Conservation (phyloP, 2,329 filamentous ascomycete species). For the Trichophyton schoenleinii region DNA sequence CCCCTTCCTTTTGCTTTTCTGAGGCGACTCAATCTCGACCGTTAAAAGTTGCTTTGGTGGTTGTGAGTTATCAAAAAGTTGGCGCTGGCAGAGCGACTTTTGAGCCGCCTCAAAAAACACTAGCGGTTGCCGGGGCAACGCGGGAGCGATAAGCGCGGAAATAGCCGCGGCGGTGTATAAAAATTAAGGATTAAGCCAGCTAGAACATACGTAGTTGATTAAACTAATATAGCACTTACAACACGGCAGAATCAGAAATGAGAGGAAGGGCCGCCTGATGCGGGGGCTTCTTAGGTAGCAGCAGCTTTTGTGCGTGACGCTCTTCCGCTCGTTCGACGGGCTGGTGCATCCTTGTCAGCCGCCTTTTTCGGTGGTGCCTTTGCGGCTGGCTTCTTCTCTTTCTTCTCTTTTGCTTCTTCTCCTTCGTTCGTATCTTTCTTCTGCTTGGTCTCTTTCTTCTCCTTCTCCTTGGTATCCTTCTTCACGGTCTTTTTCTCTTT, state of each 20-base stretch:
- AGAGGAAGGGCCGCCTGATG: neutral
- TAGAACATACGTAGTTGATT: neutral
- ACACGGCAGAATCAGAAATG: neutral
- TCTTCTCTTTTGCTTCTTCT: conserved; percentile 12
- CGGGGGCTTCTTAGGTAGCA: neutral
- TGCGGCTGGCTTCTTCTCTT: conserved; percentile 14
- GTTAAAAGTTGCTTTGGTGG: neutral
- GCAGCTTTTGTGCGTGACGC: neutral
- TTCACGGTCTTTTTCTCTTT: neutral
- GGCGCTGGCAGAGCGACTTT: neutral
- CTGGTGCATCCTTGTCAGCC: conserved; percentile 1
- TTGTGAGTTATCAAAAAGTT: neutral
- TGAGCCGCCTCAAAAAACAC: neutral
- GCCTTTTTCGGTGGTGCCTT: conserved; percentile 4
- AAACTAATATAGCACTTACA: neutral
- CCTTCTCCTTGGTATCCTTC: neutral
- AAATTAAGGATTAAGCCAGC: neutral
- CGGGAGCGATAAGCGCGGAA: neutral
- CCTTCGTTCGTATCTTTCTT: conserved; percentile 9
- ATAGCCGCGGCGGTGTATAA: neutral
- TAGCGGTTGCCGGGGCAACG: neutral
- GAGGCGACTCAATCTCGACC: neutral
- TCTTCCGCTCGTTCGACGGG: neutral
- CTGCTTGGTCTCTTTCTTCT: conserved; percentile 1
- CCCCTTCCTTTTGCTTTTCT: neutral